These are phyloP conservation scores for Penicillium sp. DNA, from an alignment of 2,329 filamentous ascomycete genomes.

Conservation along the genomic window DNA sequence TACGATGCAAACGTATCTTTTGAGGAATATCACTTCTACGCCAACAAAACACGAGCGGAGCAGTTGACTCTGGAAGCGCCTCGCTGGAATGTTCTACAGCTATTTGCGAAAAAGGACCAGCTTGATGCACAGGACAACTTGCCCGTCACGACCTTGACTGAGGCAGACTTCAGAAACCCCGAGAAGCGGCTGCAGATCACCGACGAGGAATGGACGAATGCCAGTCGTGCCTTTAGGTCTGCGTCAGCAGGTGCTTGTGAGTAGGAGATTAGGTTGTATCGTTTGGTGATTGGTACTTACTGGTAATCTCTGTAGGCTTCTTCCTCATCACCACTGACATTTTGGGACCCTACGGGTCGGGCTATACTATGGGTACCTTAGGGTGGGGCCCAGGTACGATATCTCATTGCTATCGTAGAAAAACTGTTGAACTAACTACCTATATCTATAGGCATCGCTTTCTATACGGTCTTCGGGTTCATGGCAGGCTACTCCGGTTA, in stretches of 20 bases:
- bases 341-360: conserved; percentile 24
- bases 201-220: conserved; percentile 22
- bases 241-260: conserved; percentile 16
- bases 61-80: too few species aligned
- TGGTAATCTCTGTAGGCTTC: conserved; percentile 13
- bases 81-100: too few species aligned
- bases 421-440: too few species aligned
- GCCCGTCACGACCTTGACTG: not conserved
- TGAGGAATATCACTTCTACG: too few species aligned
- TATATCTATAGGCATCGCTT: conserved; percentile 14
- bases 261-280: not conserved
- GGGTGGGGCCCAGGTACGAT: conserved; percentile 18
- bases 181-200: conserved; percentile 12
- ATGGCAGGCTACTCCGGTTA: conserved; percentile 33
- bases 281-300: not conserved
- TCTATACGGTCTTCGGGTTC: conserved; percentile 27
- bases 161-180: conserved; percentile 11
- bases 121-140: not conserved
- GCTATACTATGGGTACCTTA: conserved; percentile 20
- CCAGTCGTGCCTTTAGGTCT: conserved; percentile 15
- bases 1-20: too few species aligned
- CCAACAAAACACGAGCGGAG: too few species aligned
- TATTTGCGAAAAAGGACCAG: too few species aligned
- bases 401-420: not conserved
- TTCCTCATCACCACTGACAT: conserved; percentile 44